These are phyloP conservation scores for Coemansia sp. DNA, from an alignment of 192 early-diverging fungal species.

Conservation along the genomic window DNA sequence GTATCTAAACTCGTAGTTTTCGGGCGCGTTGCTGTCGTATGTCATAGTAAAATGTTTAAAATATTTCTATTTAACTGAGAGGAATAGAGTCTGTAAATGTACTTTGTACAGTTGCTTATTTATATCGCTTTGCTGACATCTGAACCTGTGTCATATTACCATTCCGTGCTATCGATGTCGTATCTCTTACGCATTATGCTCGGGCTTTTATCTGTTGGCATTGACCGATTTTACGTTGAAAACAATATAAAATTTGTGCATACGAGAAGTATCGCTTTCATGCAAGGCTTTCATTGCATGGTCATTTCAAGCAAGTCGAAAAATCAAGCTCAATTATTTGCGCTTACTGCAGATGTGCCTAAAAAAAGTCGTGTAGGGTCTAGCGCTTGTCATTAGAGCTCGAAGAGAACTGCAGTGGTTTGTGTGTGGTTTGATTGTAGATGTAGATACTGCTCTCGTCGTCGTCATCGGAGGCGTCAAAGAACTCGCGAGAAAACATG, in stretches of 20 bases:
- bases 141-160: neutral
- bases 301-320: neutral
- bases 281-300: neutral
- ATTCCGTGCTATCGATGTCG: neutral
- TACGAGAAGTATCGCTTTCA: neutral
- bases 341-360: neutral
- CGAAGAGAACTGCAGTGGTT: neutral
- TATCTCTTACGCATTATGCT: too few relatives aligned
- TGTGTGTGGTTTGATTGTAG: slow-evolving; percentile 1
- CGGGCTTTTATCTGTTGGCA: too few relatives aligned
- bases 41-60: slow-evolving; percentile 4
- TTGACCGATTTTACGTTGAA: neutral
- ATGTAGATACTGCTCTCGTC: slow-evolving; percentile 10
- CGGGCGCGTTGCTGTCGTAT: neutral
- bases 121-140: too few relatives aligned
- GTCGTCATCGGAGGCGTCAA: slow-evolving; percentile 5
- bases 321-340: slow-evolving; percentile 1
- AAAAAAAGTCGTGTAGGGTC: neutral
- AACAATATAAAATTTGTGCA: neutral
- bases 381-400: neutral
- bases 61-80: neutral
- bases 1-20: slow-evolving; percentile 22
- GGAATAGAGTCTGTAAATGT: neutral
- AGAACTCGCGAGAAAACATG: slow-evolving; percentile 6
- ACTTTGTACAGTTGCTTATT: neutral